Conservation (phyloP, 768 basidiomycete genomes). For the Suillus tomentosus region DNA sequence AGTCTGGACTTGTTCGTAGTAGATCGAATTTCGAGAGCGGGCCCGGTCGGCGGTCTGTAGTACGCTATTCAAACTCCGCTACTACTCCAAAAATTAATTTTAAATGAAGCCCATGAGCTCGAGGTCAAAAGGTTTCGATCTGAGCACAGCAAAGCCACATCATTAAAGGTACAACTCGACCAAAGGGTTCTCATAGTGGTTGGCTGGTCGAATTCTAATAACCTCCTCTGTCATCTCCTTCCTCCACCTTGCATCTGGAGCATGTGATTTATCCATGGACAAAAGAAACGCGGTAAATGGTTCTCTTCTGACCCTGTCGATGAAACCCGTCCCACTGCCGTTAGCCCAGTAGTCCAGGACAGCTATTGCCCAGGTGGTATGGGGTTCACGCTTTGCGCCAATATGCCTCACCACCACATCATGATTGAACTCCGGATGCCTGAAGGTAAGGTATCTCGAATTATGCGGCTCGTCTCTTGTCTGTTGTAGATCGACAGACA, state of each 20-base stretch:
- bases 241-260: conserved; percentile 7
- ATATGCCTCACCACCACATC: background rate
- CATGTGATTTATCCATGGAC: background rate
- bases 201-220: background rate
- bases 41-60: no score
- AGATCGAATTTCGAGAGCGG: no score
- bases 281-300: conserved; percentile 13
- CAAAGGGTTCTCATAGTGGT: background rate
- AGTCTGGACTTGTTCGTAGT: no score
- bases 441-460: conserved; percentile 3
- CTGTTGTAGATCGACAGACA: background rate
- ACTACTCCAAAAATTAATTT: background rate
- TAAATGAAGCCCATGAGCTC: background rate
- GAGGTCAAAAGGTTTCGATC: no score
- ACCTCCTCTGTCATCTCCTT: conserved; percentile 10
- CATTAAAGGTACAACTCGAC: background rate
- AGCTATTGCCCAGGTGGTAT: conserved; percentile 8
- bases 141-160: background rate
- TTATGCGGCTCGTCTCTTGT: background rate
- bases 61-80: background rate
- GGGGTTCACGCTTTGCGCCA: background rate
- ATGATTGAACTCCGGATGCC: background rate
- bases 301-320: background rate
- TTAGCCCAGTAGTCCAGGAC: conserved; percentile 12
- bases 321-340: background rate